Percentiles rank a stretch among this genome's conserved stretches.
phyloP scores from a whole-genome alignment of 2,329 filamentous ascomycete genomes.

The Aspergillus udagawae region DNA sequence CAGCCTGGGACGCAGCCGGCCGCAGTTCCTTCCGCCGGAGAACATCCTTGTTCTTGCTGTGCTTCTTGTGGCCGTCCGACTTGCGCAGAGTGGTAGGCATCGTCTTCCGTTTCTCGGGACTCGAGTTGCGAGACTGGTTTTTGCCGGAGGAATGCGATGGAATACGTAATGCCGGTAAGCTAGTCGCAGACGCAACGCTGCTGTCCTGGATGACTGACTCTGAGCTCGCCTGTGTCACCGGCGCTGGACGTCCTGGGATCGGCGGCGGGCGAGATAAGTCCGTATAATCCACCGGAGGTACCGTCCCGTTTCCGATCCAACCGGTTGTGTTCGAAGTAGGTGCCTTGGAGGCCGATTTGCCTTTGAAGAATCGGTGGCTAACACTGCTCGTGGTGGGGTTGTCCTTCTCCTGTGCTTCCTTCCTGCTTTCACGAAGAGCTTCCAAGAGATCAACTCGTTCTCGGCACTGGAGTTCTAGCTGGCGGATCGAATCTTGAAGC shows the following conservation, averaged over 20 bases:
- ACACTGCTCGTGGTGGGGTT: slow-evolving; percentile 18
- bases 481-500: slow-evolving; percentile 72
- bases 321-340: slow-evolving; percentile 40
- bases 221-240: slow-evolving; percentile 18
- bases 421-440: slow-evolving; percentile 65
- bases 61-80: slow-evolving; percentile 42
- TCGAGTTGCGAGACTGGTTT: slow-evolving; percentile 54
- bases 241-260: slow-evolving; percentile 47
- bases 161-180: slow-evolving; percentile 20
- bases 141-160: slow-evolving; percentile 31
- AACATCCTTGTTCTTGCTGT: slow-evolving; percentile 41
- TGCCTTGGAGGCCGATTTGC: slow-evolving; percentile 20
- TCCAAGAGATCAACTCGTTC: slow-evolving; percentile 87
- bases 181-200: slow-evolving; percentile 9
- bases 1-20: slow-evolving; percentile 59
- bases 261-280: slow-evolving; percentile 71
- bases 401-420: slow-evolving; percentile 47
- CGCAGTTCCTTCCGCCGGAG: slow-evolving; percentile 40
- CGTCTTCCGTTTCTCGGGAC: slow-evolving; percentile 56
- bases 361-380: slow-evolving; percentile 23
- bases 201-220: slow-evolving; percentile 16
- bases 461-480: slow-evolving; percentile 87
- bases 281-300: slow-evolving; percentile 74
- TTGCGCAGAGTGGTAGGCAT: slow-evolving; percentile 55
- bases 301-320: slow-evolving; percentile 76